These are phyloP conservation scores for Podaxis carcinomalis DNA, from an alignment of 768 basidiomycete species.

Conservation along the genomic window DNA sequence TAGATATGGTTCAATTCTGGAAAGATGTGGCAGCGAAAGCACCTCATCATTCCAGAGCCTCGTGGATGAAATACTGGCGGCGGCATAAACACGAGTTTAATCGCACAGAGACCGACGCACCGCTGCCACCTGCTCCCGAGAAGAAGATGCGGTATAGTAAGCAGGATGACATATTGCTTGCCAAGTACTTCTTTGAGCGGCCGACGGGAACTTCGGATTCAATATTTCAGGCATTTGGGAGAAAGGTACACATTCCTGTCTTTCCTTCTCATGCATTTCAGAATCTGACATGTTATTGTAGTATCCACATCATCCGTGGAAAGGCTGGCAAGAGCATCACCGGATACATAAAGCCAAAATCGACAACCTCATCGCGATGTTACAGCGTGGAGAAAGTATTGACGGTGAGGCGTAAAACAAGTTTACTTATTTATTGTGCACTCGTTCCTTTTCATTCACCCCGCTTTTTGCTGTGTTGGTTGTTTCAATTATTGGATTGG, in stretches of 20 bases:
- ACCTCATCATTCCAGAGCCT: conserved; percentile 86
- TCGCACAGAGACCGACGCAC: conserved; percentile 60
- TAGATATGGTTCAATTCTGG: conserved; percentile 30
- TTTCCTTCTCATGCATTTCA: conserved; percentile 6
- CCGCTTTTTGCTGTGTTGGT: not conserved
- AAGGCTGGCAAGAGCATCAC: conserved; percentile 92
- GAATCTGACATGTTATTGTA: conserved; percentile 22
- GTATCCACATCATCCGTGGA: conserved; percentile 91
- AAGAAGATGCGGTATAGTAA: conserved; percentile 88
- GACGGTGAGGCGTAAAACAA: conserved; percentile 20
- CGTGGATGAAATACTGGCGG: conserved; percentile 94
- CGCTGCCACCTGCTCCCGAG: conserved; percentile 70
- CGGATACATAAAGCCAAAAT: conserved; percentile 86
- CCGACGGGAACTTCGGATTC: conserved; percentile 82
- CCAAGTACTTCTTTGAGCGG: conserved; percentile 66
- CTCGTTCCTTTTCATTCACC: not conserved
- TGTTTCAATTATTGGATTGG: not conserved
- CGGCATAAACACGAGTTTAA: conserved; percentile 83
- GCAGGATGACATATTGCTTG: conserved; percentile 74
- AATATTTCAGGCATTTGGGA: conserved; percentile 78
- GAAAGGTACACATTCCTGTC: conserved; percentile 42
- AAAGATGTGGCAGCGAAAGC: conserved; percentile 45
- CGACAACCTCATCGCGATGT: conserved; percentile 67
- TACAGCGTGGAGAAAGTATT: conserved; percentile 52
- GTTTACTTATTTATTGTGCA: not conserved